phyloP scores from a whole-genome alignment of 345 rosid genomes.

The Cardamine chenopodiifolia region DNA sequence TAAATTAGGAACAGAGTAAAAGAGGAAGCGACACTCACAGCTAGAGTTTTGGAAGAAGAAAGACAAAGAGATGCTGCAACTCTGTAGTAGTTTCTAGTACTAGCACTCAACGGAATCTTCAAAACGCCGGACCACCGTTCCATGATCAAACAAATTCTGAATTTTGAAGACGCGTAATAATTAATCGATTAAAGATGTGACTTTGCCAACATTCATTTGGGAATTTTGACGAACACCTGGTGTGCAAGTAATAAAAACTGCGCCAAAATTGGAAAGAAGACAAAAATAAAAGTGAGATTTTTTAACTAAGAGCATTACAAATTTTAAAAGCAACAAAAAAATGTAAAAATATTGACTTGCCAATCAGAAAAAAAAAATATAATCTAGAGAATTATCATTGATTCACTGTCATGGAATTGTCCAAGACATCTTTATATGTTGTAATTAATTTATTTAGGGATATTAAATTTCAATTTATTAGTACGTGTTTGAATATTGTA shows the following conservation, averaged over 20 bases:
- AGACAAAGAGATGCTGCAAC: conserved; percentile 78
- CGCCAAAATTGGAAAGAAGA: background rate
- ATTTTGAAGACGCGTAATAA: conserved; percentile 2
- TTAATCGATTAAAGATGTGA: conserved; percentile 1
- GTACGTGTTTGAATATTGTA: no score
- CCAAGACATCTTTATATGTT: no score
- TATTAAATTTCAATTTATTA: no score
- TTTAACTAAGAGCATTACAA: no score
- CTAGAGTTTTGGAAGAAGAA: conserved; percentile 46
- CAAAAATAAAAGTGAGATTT: background rate
- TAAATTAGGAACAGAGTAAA: background rate
- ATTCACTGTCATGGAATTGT: no score
- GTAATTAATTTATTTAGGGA: no score
- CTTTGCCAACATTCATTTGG: background rate
- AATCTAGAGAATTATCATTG: no score
- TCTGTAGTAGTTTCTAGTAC: conserved; percentile 42
- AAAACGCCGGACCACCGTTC: conserved; percentile 66
- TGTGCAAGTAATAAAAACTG: background rate
- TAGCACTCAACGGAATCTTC: conserved; percentile 56
- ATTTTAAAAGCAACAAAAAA: no score
- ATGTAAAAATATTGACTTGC: no score
- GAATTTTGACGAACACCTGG: conserved; percentile 31
- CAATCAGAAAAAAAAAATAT: no score
- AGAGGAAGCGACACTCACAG: conserved; percentile 41
- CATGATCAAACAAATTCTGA: conserved; percentile 43